A percentile compares a stretch with the other conserved stretches of the same genome.
Conservation (phyloP, 768 basidiomycete genomes). For the Hemileccinum rubropunctum region DNA sequence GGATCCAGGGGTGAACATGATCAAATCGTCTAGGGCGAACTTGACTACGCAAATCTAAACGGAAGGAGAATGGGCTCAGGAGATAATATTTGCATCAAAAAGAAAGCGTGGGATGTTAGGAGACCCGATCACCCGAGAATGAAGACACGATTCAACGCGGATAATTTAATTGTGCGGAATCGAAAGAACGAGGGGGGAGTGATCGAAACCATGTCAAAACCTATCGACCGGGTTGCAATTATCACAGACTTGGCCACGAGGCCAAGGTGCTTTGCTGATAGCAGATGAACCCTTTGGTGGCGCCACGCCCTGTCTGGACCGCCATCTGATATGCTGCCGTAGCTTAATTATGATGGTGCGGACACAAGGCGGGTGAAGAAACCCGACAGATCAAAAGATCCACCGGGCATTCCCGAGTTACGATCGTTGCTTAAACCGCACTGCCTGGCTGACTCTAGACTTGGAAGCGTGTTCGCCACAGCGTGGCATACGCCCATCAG, state of each 20-base stretch:
- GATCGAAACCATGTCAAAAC: no score
- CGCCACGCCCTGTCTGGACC: slow-evolving; percentile 7
- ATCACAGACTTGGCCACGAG: slow-evolving; percentile 16
- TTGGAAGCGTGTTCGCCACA: slow-evolving; percentile 18
- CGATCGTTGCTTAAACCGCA: slow-evolving; percentile 16
- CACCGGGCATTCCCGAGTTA: slow-evolving; percentile 22
- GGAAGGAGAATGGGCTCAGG: neutral
- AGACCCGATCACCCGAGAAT: slow-evolving; percentile 6
- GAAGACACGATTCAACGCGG: slow-evolving; percentile 10
- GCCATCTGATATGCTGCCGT: slow-evolving; percentile 7
- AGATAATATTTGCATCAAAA: no score
- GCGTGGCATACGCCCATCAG: slow-evolving; percentile 27
- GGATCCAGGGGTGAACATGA: no score
- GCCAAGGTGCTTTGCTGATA: slow-evolving; percentile 14
- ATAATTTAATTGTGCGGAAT: slow-evolving; percentile 4
- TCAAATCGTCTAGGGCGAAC: no score
- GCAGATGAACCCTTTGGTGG: slow-evolving; percentile 15
- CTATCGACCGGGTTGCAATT: slow-evolving; percentile 6
- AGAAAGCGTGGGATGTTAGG: neutral
- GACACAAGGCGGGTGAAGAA: slow-evolving; percentile 18
- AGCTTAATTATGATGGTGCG: slow-evolving; percentile 16
- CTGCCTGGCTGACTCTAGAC: slow-evolving; percentile 10
- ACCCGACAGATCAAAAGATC: slow-evolving; percentile 18
- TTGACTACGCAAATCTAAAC: slow-evolving; percentile 16
- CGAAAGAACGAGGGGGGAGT: slow-evolving; percentile 8